Evolutionary conservation across 1,284 basidiomycete species (phyloP).

Genomic region (Tranzscheliella williamsii): DNA sequence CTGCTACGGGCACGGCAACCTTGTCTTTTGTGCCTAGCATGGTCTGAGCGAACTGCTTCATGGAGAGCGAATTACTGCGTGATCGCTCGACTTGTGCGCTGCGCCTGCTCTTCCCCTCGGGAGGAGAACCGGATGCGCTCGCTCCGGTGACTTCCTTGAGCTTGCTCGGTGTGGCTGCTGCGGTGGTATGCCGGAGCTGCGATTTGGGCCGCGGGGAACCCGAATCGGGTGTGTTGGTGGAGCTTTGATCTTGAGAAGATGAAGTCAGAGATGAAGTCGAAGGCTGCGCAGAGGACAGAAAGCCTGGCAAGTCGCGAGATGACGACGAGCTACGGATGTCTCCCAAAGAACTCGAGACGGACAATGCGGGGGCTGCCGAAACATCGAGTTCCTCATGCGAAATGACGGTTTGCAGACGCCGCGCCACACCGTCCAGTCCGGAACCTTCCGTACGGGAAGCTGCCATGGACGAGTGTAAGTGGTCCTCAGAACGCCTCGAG

Average conservation of each 20-base stretch:
- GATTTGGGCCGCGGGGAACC: slow-evolving; percentile 15
- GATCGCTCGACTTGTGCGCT: slow-evolving; percentile 20
- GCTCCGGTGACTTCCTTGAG: slow-evolving; percentile 22
- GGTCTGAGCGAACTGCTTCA: slow-evolving; percentile 40
- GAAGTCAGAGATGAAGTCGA: not conserved
- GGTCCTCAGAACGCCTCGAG: slow-evolving; percentile 12
- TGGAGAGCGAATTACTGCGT: slow-evolving; percentile 46
- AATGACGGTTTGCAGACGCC: slow-evolving; percentile 31
- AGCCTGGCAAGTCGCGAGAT: not conserved
- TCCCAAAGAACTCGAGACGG: not conserved
- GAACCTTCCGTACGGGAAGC: slow-evolving; percentile 17
- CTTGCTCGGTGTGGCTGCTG: slow-evolving; percentile 21
- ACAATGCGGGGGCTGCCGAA: not conserved
- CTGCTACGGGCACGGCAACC: slow-evolving; percentile 4
- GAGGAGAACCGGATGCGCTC: slow-evolving; percentile 5
- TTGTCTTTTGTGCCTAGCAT: slow-evolving; percentile 36
- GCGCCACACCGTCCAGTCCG: slow-evolving; percentile 7
- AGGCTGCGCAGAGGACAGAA: not conserved
- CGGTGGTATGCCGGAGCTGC: slow-evolving; percentile 30
- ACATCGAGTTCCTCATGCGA: slow-evolving; percentile 29
- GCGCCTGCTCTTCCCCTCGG: slow-evolving; percentile 3
- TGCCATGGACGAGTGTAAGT: slow-evolving; percentile 1
- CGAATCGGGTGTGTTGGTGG: slow-evolving; percentile 17
- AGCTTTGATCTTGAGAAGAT: slow-evolving; percentile 2
- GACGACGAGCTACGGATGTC: not conserved